A percentile compares a stretch with the other conserved stretches of the same genome.
phyloP scores from a whole-genome alignment of 176 grass and related monocot species.

The Pontederia paniculata region DNA sequence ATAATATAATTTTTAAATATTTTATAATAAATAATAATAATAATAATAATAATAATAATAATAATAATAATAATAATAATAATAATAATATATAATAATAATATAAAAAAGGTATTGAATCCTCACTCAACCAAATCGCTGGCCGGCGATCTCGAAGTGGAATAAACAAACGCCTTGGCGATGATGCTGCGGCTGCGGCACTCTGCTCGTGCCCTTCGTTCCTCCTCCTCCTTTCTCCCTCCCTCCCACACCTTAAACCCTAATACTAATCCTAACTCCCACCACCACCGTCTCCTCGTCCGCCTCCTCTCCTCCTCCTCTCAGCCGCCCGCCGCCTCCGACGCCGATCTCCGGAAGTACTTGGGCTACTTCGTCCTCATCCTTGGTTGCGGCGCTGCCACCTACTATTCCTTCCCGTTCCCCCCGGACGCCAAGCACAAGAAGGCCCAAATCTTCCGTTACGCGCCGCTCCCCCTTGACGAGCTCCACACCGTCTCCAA shows the following conservation, averaged over 20 bases:
- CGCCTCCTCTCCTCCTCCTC: constrained; percentile 25
- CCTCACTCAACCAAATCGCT: no score
- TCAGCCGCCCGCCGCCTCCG: constrained; percentile 24
- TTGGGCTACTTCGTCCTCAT: constrained; percentile 53
- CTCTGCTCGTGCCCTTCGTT: constrained; percentile 41
- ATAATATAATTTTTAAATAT: no score
- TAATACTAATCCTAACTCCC: not conserved
- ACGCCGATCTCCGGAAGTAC: constrained; percentile 54
- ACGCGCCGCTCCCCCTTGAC: constrained; percentile 54
- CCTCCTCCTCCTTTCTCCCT: not conserved
- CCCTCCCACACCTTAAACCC: constrained; percentile 15
- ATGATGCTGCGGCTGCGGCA: constrained; percentile 29
- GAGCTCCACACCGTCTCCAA: constrained; percentile 85
- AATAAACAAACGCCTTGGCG: no score
- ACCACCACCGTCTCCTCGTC: constrained; percentile 9
- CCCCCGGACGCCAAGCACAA: constrained; percentile 58
- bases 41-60: no score
- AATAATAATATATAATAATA: no score
- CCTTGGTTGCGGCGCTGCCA: constrained; percentile 54
- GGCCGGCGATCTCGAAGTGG: no score
- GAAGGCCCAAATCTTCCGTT: constrained; percentile 69
- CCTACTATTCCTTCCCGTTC: constrained; percentile 77
- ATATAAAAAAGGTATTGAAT: no score
- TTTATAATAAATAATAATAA: no score
- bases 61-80: no score